A percentile compares a stretch with the other conserved stretches of the same genome.
phyloP scores from a whole-genome alignment of 768 basidiomycete genomes.

The Pulveroboletus sp. region DNA sequence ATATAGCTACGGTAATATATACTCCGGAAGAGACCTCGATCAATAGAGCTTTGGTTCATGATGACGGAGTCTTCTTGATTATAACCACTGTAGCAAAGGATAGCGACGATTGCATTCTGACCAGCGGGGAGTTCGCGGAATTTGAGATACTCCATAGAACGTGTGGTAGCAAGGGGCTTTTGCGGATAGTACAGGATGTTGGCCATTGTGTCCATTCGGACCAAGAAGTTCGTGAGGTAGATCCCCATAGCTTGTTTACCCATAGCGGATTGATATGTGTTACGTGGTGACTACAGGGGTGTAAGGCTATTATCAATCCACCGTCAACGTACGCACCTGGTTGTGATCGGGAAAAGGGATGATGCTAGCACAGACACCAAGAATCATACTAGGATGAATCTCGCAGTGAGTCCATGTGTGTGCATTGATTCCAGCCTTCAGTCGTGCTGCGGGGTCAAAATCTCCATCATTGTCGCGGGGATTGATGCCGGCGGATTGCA shows the following conservation, averaged over 20 bases:
- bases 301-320: background rate
- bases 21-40: slow-evolving; percentile 96
- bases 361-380: slow-evolving; percentile 97
- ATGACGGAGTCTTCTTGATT: slow-evolving; percentile 99
- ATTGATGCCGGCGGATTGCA: slow-evolving; percentile 56
- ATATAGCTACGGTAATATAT: slow-evolving; percentile 98
- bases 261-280: slow-evolving; percentile 99
- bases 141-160: slow-evolving; percentile 98
- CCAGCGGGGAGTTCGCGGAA: slow-evolving; percentile 98
- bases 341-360: slow-evolving; percentile 99
- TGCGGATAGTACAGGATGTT: slow-evolving; percentile 99
- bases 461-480: slow-evolving; percentile 59
- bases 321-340: slow-evolving; percentile 54
- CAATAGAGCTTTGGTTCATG: slow-evolving; percentile 99
- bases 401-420: slow-evolving; percentile 99
- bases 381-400: slow-evolving; percentile 98
- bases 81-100: slow-evolving; percentile 97
- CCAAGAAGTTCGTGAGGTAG: slow-evolving; percentile 95
- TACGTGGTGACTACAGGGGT: slow-evolving; percentile 83
- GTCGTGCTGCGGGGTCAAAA: slow-evolving; percentile 80
- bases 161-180: slow-evolving; percentile 96
- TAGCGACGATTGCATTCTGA: slow-evolving; percentile 99
- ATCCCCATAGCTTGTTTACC: slow-evolving; percentile 99
- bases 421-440: slow-evolving; percentile 79
- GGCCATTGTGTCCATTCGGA: slow-evolving; percentile 99